Base-by-base conservation (phyloP, 208 protist species). In the Leishmania braziliensis region DNA sequence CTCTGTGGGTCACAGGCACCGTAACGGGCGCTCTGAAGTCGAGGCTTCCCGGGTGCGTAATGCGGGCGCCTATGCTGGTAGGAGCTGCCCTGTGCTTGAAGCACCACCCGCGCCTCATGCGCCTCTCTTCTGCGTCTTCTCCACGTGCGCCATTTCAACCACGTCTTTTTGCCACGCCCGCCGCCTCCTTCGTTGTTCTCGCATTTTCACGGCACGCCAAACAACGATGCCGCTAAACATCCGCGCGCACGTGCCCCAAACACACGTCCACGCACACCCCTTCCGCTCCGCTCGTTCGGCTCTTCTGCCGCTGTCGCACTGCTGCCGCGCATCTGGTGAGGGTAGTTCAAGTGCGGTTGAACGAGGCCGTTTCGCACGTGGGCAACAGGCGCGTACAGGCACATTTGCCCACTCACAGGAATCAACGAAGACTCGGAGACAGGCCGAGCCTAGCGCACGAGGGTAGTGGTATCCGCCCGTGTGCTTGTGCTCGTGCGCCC, bases 401-500 rank as follows among this genome's bases (percentile, higher is more conserved):
- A 73, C 68, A 46, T 29, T 46, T 26, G 50, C 33, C 12, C 33
- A 29, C 14, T 8, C 39, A 33, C 16, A 33, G 3, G 2, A 26
- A 39, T 39, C 62, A 16, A 6, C 29, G 3, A 39, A 36, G 62
- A 39, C 20, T 29, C 14, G 62, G 29, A 51, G 8, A 73, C 39
- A 46, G 43, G 39, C 43, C 23, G 12, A 20, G 12, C 9, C 20
- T 5, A n/a, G 68, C 43, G 14, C 39, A 46, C 0, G 23, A 5
- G 29, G 12, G 8, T 20, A 16, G 36, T 53, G 62, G 29, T 53
- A 53, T 69, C 36, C 65, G 50, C 75, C 39, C 20, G 68, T 65
- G 50, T 53, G 63, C 56, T 8, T 74, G 51, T 51, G 77, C 60
- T n/a, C 71, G 77, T 80, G 46, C 43, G 66, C 58, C 12, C 36